Conservation (phyloP, 2,329 filamentous ascomycete species). For the Paramyrothecium roridum region DNA sequence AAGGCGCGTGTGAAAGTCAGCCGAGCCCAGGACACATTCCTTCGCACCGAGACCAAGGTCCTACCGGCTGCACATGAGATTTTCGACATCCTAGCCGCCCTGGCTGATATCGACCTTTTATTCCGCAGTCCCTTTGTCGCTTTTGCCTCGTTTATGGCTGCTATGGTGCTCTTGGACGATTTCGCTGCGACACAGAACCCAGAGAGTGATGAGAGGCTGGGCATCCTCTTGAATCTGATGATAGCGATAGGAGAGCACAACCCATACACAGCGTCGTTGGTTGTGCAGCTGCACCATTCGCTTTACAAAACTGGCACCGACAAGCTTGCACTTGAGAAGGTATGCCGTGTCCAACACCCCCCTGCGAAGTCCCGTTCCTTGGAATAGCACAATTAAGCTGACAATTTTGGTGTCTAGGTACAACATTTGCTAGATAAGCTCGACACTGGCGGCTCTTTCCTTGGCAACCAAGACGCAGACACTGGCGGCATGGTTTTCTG, state of each 20-base stretch:
- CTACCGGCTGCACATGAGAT: conserved; percentile 79
- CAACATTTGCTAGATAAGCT: not conserved
- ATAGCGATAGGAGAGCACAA: conserved; percentile 62
- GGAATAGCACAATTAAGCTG: not conserved
- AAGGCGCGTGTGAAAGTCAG: conserved; percentile 67
- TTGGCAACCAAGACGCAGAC: not conserved
- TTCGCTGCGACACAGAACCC: conserved; percentile 59
- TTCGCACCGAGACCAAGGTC: conserved; percentile 67
- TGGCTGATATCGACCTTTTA: conserved; percentile 26
- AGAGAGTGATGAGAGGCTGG: conserved; percentile 48
- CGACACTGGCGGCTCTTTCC: not conserved
- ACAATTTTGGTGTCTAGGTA: not conserved
- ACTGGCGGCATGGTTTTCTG: not conserved
- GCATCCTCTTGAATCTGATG: conserved; percentile 67
- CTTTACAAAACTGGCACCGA: conserved; percentile 39
- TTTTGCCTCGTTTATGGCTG: conserved; percentile 69
- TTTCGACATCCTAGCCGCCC: conserved; percentile 66
- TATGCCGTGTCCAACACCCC: not conserved
- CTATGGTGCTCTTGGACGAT: conserved; percentile 69
- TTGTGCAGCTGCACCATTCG: conserved; percentile 67
- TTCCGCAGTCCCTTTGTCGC: conserved; percentile 69
- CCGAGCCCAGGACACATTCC: conserved; percentile 59
- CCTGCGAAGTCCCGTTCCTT: not conserved
- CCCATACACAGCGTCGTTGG: conserved; percentile 65
- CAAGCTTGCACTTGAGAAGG: conserved; percentile 17